These are phyloP conservation scores for Circinella umbellata DNA, from an alignment of 371 early-diverging fungal genomes.

Conservation along the genomic window DNA sequence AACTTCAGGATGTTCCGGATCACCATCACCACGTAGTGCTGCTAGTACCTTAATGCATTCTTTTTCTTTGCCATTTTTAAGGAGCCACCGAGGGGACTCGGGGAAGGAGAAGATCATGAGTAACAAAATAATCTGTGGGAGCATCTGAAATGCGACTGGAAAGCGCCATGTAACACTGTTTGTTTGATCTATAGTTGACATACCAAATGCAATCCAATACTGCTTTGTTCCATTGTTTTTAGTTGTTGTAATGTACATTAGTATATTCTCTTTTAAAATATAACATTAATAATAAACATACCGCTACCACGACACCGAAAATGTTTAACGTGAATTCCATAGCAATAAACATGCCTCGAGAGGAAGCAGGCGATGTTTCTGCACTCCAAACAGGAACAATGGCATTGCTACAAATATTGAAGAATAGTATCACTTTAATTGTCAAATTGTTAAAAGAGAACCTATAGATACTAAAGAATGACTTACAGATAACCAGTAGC, in stretches of 20 bases:
- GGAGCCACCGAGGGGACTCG: slow-evolving; percentile 42
- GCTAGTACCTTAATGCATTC: slow-evolving; percentile 42
- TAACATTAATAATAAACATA: not conserved
- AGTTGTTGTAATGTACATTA: too few species aligned
- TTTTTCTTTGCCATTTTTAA: slow-evolving; percentile 37
- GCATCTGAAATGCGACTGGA: slow-evolving; percentile 45
- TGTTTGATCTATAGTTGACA: slow-evolving; percentile 27
- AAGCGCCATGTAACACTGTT: slow-evolving; percentile 46
- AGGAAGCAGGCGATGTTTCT: slow-evolving; percentile 44
- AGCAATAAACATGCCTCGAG: slow-evolving; percentile 43
- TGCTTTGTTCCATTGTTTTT: not conserved
- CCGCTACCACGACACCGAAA: slow-evolving; percentile 49
- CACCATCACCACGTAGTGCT: slow-evolving; percentile 46
- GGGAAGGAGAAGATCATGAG: slow-evolving; percentile 42
- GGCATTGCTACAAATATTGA: slow-evolving; percentile 26
- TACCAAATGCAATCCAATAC: slow-evolving; percentile 50
- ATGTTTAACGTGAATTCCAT: slow-evolving; percentile 49
- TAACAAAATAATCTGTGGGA: slow-evolving; percentile 36
- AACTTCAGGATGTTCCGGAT: slow-evolving; percentile 40
- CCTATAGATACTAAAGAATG: not conserved
- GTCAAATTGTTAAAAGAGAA: too few species aligned
- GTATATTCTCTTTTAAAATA: too few species aligned
- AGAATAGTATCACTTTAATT: too few species aligned
- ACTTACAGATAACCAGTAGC: slow-evolving; percentile 50
- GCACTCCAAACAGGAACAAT: slow-evolving; percentile 55